Base-by-base conservation (phyloP, 495 filamentous ascomycete genomes). In the Poronia punctata region DNA sequence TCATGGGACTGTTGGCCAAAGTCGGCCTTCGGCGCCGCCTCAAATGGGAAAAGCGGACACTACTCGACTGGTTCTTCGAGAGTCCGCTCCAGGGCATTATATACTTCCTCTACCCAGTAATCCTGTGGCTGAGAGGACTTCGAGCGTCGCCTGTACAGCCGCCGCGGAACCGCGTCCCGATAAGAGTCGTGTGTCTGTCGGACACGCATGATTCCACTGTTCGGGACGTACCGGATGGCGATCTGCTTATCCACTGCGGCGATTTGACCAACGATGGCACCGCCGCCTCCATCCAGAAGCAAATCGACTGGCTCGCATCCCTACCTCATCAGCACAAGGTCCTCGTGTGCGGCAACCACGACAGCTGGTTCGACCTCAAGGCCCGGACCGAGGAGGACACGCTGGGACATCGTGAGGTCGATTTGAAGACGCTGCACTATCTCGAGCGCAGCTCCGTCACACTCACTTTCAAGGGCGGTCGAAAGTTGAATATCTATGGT, bases 281-380 rank as follows among this genome's bases (percentile, higher is more conserved):
- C 12, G 67, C 72, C 3, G 66, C 69, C 7, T 80, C 86, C 35
- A 81, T 97, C 29, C 83, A 88, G 67, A 71, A 66, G 21, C 78
- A 84, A 48, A 60, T 95, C 15, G 76, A 89, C 60, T 96, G 89
- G 89, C 69, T 96, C 3, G 62, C 64, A 18, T 67, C 65, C 15
- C 70, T 88, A 2, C 80, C 83, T 1, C 87, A 95, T 51, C 60
- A 62, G 22, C 70, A 88, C 46, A 95, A 94, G 60, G 74, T 96
- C 34, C 74, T 87, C 25, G 83, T 96, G 44, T 74, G 78, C 41
- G 90, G 90, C n/a, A 95, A 94, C 57, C 88, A 95, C 59, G 89
- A 95, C 52, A 75, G 74, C 50, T 89, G 78, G 61, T 82, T 95
- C 38, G 89, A 96, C 52, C 52, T 64, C 31, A 60, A 45, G 29